These are phyloP conservation scores for Saccharomyces hybrid DNA, from an alignment of 1,139 yeast genomes.

Conservation along the genomic window DNA sequence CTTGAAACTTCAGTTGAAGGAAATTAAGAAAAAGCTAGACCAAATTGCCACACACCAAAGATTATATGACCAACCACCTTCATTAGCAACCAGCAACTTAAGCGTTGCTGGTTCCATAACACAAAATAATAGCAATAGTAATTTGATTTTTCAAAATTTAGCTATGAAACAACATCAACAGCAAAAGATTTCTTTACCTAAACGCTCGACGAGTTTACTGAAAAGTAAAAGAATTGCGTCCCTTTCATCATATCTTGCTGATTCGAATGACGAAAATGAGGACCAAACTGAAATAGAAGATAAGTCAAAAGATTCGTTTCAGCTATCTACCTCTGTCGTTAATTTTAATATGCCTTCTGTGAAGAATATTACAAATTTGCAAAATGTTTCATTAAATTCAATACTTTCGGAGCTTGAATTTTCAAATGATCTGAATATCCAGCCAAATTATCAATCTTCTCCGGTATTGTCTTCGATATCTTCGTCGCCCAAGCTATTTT, in stretches of 20 bases:
- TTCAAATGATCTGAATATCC: not conserved
- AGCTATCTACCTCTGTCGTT: not conserved
- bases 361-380: not conserved
- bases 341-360: not conserved
- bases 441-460: not conserved
- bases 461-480: not conserved
- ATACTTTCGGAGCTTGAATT: not conserved
- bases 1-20: slow-evolving; percentile 46
- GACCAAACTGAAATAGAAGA: not conserved
- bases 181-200: not conserved
- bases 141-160: not conserved
- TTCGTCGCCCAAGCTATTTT: not conserved
- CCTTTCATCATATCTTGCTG: slow-evolving; percentile 6
- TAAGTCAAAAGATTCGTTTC: slow-evolving; percentile 2
- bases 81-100: not conserved
- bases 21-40: slow-evolving; percentile 66
- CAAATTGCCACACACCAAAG: slow-evolving; percentile 42
- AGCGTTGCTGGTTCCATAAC: not conserved
- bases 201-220: slow-evolving; percentile 4
- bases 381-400: not conserved
- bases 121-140: not conserved
- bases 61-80: slow-evolving; percentile 1
- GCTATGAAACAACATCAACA: not conserved
- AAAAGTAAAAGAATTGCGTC: slow-evolving; percentile 14
- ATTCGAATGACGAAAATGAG: slow-evolving; percentile 1